Base-by-base conservation (phyloP, 805 yeast genomes). In the Millerozyma miso region DNA sequence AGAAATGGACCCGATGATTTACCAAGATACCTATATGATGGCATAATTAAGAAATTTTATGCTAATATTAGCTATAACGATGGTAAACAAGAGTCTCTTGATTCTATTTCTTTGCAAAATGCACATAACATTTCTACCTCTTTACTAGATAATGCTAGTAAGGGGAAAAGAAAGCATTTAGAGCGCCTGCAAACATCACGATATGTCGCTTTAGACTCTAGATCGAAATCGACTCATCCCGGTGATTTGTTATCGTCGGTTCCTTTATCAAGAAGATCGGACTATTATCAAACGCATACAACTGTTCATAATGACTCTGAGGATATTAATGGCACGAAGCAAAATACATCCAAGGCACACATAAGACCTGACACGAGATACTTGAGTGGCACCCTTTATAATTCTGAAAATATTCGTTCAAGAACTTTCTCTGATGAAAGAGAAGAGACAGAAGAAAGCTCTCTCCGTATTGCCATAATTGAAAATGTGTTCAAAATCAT, bases 171-270 rank as follows among this genome's bases (percentile, higher is more conserved):
- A 17, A 39, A 37, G 16, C 41, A 41, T 10, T 42, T 53, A 16
- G 35, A 35, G 16, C 35, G 48, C 26, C 49, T 60, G 2, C 16
- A 37, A 29, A 48, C 63, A 1, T 65, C 72, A 4, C 48, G 77
- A 63, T 61, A 68, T 36, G 75, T 70, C 15, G 55, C 66, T 3
- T 62, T 84, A 31, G 77, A 74, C 19, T 72, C 85, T 1, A 66
- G 82, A 39, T 74, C 58, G 3, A 67, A 76, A 41, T 63, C 77
- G 3, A 67, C 81, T 14, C 88, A 85, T 54, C 96, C 96, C 0
- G 96, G 96, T 20, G 96, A 88, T 57, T 68, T 89, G 40, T 63
- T 89, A 8, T 85, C 96, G 0, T 85, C 84, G 42, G 96, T 83
- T 1, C 93, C 95, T 1, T 59, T 85, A 5, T 73, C 83, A 1